Evolutionary conservation across 2,329 filamentous ascomycete genomes (phyloP).

Genomic region (Trichoderma sp.): DNA sequence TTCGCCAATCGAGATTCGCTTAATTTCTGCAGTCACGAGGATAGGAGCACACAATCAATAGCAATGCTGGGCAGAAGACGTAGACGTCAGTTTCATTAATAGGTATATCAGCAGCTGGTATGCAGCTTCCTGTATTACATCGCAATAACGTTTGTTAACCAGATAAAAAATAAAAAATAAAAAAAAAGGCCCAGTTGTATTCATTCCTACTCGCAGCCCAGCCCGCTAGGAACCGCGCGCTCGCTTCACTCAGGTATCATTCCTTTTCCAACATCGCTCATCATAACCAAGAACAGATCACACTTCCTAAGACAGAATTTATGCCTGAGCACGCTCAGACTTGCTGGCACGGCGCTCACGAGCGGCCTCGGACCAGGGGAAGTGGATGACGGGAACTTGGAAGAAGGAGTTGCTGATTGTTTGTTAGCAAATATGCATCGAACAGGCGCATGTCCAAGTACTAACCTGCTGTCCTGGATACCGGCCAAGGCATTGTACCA

Average conservation of each 20-base stretch:
- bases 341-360: constrained; percentile 55
- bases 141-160: constrained; percentile 7
- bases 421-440: constrained; percentile 32
- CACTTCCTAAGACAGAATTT: background rate
- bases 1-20: background rate
- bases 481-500: constrained; percentile 87
- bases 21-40: background rate
- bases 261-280: constrained; percentile 10
- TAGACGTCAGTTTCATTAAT: constrained; percentile 16
- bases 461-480: constrained; percentile 68
- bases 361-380: constrained; percentile 87
- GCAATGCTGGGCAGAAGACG: constrained; percentile 1
- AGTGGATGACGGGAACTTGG: constrained; percentile 86
- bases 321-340: constrained; percentile 29
- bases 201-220: constrained; percentile 4
- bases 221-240: constrained; percentile 8
- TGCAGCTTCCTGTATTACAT: constrained; percentile 10
- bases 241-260: constrained; percentile 17
- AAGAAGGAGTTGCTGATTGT: constrained; percentile 75
- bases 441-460: constrained; percentile 17
- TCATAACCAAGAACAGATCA: constrained; percentile 6
- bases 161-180: constrained; percentile 9
- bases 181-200: background rate
- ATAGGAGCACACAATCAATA: background rate
- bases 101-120: constrained; percentile 6